A percentile compares a stretch with the other conserved stretches of the same genome.
Evolutionary conservation across 352 stramenopile species (phyloP).

Genomic region (Pythium rhizo-oryzae): DNA sequence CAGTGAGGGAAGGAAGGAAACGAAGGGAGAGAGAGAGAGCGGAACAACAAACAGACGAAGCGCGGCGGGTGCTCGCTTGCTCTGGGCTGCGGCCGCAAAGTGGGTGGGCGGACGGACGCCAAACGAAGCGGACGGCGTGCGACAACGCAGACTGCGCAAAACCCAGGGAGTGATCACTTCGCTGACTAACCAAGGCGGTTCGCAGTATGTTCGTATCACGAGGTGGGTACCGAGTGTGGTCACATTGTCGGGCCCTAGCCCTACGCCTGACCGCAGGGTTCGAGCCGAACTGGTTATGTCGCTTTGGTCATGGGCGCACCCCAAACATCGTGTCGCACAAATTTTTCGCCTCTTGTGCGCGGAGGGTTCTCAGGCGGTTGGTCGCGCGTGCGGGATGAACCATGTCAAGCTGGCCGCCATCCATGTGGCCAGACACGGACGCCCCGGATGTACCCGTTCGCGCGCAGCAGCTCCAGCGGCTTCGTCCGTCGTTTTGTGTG

Average conservation of each 20-base stretch:
- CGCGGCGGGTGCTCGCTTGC: neutral
- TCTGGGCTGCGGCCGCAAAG: neutral
- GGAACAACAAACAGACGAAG: conserved; percentile 19
- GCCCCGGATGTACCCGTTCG: neutral
- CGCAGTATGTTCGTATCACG: neutral
- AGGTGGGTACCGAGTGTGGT: neutral
- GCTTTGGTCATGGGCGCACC: conserved; percentile 9
- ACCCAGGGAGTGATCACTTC: conserved; percentile 3
- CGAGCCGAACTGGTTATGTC: conserved; percentile 21
- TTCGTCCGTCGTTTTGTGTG: too few species aligned
- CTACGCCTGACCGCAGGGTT: conserved; percentile 23
- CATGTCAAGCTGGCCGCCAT: neutral
- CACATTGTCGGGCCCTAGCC: neutral
- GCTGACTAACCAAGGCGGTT: neutral
- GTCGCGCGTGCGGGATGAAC: neutral
- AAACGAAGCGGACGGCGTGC: conserved; percentile 17
- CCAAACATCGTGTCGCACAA: conserved; percentile 18
- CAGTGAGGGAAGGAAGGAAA: conserved; percentile 1
- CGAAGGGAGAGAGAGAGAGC: conserved; percentile 7
- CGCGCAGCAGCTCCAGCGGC: neutral
- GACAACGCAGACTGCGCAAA: conserved; percentile 15
- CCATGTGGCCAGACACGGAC: neutral
- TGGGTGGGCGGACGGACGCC: conserved; percentile 16
- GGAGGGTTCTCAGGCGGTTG: neutral
- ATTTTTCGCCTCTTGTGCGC: conserved; percentile 3